These are phyloP conservation scores for Dillenia turbinata DNA, from an alignment of 164 flowering plant genomes.

Conservation along the genomic window DNA sequence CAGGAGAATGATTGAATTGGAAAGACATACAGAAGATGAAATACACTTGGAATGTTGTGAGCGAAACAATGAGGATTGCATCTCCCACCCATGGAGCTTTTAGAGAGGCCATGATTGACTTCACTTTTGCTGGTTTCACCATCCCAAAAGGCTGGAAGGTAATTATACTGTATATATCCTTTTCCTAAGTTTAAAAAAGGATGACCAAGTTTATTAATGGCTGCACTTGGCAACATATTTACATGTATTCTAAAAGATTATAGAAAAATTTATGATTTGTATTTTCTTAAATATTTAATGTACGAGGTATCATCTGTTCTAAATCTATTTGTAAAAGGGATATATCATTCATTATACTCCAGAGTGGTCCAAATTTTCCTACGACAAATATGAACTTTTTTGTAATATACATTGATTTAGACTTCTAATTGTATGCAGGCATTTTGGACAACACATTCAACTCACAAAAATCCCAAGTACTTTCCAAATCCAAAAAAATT, in stretches of 20 bases:
- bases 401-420: too few relatives aligned
- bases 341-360: too few relatives aligned
- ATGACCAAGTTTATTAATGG: too few relatives aligned
- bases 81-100: slow-evolving; percentile 13
- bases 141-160: slow-evolving; percentile 19
- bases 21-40: slow-evolving; percentile 16
- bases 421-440: neutral
- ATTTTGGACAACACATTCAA: slow-evolving; percentile 6
- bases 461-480: slow-evolving; percentile 10
- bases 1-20: slow-evolving; percentile 13
- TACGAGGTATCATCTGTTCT: too few relatives aligned
- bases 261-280: too few relatives aligned
- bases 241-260: too few relatives aligned
- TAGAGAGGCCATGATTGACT: slow-evolving; percentile 12
- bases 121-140: slow-evolving; percentile 11
- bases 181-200: too few relatives aligned
- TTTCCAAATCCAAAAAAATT: slow-evolving; percentile 14
- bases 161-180: neutral
- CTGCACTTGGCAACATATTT: too few relatives aligned
- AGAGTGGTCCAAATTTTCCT: too few relatives aligned
- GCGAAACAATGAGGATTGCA: slow-evolving; percentile 10
- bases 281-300: too few relatives aligned
- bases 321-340: too few relatives aligned
- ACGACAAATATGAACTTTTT: too few relatives aligned
- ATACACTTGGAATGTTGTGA: slow-evolving; percentile 11